These are phyloP conservation scores for Fomitopsis palustris DNA, from an alignment of 1,284 basidiomycete species.

Conservation along the genomic window DNA sequence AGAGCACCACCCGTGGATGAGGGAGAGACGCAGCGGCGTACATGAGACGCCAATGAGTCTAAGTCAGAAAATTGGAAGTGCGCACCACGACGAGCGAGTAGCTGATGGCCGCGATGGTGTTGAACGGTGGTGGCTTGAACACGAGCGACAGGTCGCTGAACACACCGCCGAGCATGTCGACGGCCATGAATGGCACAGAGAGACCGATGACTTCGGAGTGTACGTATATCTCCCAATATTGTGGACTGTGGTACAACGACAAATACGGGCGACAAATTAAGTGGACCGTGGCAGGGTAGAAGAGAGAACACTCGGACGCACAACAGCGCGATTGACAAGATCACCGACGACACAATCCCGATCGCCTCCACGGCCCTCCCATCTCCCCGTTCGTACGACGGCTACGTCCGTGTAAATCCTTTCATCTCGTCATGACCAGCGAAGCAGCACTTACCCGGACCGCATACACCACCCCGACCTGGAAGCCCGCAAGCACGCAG, in stretches of 20 bases:
- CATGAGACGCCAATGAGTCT: neutral
- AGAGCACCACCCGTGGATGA: neutral
- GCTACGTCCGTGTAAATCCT: constrained; percentile 19
- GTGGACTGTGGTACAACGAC: constrained; percentile 34
- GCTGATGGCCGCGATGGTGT: constrained; percentile 62
- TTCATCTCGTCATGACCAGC: constrained; percentile 1
- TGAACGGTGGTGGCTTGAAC: constrained; percentile 60
- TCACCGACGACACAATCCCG: constrained; percentile 59
- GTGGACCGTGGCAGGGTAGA: too few species aligned
- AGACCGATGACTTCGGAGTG: constrained; percentile 72
- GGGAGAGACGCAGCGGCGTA: neutral
- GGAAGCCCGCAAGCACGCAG: constrained; percentile 49
- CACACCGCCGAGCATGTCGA: constrained; percentile 72
- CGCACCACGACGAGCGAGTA: constrained; percentile 59
- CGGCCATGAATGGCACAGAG: constrained; percentile 64
- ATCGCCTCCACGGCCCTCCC: constrained; percentile 52
- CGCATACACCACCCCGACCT: constrained; percentile 59
- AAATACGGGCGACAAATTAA: too few species aligned
- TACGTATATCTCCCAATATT: constrained; percentile 70
- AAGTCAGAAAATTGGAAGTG: neutral
- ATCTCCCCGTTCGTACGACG: constrained; percentile 43
- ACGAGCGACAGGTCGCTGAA: constrained; percentile 70
- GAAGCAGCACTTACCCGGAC: constrained; percentile 37
- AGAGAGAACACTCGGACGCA: constrained; percentile 26
- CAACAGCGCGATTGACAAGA: constrained; percentile 63